Evolutionary conservation across 192 early-diverging fungal genomes (phyloP), one percentile per base, ranked within the genome.

Genomic region (Entophlyctis helioformis): DNA sequence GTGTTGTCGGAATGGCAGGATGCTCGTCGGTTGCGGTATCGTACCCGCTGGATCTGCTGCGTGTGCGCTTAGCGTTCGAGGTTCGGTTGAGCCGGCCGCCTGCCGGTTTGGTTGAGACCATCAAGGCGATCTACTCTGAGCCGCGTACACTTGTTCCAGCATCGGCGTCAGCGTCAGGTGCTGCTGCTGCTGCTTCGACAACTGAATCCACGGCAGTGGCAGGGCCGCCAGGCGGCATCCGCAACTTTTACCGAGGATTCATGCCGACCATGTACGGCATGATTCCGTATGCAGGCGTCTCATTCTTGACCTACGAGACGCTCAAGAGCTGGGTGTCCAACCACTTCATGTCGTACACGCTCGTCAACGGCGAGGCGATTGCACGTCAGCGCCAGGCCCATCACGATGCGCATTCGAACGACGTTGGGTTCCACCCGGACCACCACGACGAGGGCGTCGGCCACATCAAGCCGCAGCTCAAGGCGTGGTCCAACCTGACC

Each of bases 191-290:
- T n/a, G n/a, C n/a, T n/a, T n/a, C n/a, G n/a, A n/a, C n/a, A n/a
- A n/a, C n/a, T n/a, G n/a, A n/a, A n/a, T n/a, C n/a, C n/a, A n/a
- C n/a, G n/a, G n/a, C n/a, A n/a, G n/a, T n/a, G n/a, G n/a, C n/a
- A n/a, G n/a, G n/a, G n/a, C n/a, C n/a, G n/a, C n/a, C 56, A 0
- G 46, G 40, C 24, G 62, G 69, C 22, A 33, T 85, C 6, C 44
- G 68, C n/a, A 98, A 96, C 64, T 96, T 95, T 62, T 98, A 93
- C 61, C 73, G 91, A 16, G 95, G 95, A 35, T 90, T 92, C 49
- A 50, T 83, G n/a, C 81, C 89, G 18, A 79, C 91, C 11, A 51
- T 95, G 18, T 71, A 73, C 51, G 95, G 95, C 9, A 98, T 98
- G 72, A 74, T 96, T 16, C 95, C 95, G 2, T 98, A 98, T 52